Conservation (phyloP, 2,329 filamentous ascomycete genomes). For the Verticillium nonalfalfae region DNA sequence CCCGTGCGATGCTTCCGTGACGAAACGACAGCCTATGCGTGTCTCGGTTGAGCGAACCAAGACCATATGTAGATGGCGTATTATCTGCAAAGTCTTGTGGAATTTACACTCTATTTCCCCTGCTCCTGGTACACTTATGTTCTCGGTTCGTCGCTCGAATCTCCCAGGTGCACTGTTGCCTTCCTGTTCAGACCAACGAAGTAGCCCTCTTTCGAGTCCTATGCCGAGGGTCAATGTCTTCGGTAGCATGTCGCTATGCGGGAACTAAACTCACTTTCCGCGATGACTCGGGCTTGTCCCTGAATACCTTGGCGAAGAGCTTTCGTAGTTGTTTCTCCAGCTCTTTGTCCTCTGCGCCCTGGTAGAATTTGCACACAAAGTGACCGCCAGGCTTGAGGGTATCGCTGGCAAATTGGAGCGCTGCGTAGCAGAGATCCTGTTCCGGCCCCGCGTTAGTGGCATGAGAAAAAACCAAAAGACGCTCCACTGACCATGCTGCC, state of each 20-base stretch:
- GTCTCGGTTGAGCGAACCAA: too few relatives aligned
- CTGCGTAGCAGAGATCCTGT: constrained; percentile 85
- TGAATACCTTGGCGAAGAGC: constrained; percentile 72
- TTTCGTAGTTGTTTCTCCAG: constrained; percentile 69
- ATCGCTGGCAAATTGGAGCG: constrained; percentile 78
- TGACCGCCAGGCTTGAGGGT: constrained; percentile 77
- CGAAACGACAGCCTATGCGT: too few relatives aligned
- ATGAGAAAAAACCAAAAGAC: too few relatives aligned
- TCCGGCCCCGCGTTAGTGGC: neutral
- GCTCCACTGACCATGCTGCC: constrained; percentile 76
- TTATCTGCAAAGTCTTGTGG: neutral
- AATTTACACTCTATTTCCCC: neutral
- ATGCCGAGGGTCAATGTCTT: constrained; percentile 1
- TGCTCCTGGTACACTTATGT: neutral
- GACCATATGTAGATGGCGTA: neutral
- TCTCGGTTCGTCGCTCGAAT: neutral
- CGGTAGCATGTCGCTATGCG: neutral
- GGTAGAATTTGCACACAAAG: constrained; percentile 97
- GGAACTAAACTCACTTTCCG: constrained; percentile 58
- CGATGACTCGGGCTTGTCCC: constrained; percentile 89
- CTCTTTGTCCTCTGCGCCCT: constrained; percentile 76
- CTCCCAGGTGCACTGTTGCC: constrained; percentile 20
- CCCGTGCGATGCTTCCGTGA: too few relatives aligned
- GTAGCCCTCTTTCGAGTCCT: constrained; percentile 82
- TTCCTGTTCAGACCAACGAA: constrained; percentile 76